Base-by-base conservation (phyloP, 257 asterid species). In the Galeopsis tetrahit region DNA sequence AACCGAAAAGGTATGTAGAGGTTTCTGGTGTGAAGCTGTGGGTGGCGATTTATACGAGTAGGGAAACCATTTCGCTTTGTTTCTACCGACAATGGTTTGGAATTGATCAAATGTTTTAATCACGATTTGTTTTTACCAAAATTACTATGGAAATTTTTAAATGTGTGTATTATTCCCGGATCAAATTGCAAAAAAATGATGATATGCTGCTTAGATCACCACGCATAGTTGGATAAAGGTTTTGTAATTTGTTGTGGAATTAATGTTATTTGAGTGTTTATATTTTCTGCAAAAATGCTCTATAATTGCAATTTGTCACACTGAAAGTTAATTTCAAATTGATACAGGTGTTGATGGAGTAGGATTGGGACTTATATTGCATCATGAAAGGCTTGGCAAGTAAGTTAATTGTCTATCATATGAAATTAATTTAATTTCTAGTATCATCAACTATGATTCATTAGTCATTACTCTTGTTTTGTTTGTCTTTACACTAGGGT, bases 321-420 rank as follows among this genome's bases (percentile, higher is more conserved):
- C 38, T 67, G 1, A 13, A 11, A 2, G 42, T 31, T 51, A 36
- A 1, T 39, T 43, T 56, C 13, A 28, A 52, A 17, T 36, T 76
- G 1, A 21, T 21, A 53, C 74, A 90, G 96, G 97, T 64, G 62
- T 82, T 28, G 87, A 72, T 74, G 98, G 98, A 39, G 81, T 84
- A 55, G 97, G 97, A 70, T 74, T 87, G 28, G 97, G 91, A 77
- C 90, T 92, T 67, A 7, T 75, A 55, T 52, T 81, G 82, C 97
- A 92, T 7, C 86, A 82, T 57, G 67, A 81, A 34, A 81, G 82
- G 57, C 87, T 90, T 42, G 83, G 85, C 64, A 81, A 84, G 97
- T 88, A 72, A 83, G 28, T 21, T n/a, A n/a, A n/a, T n/a, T 21
- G 28, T 21, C 28, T 1, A 21, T 21, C 28, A 21, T 21, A 21